Percentiles rank a stretch among this genome's conserved stretches.
These are phyloP conservation scores for Ogataea ramenticola DNA, from an alignment of 805 yeast genomes.

Conservation along the genomic window DNA sequence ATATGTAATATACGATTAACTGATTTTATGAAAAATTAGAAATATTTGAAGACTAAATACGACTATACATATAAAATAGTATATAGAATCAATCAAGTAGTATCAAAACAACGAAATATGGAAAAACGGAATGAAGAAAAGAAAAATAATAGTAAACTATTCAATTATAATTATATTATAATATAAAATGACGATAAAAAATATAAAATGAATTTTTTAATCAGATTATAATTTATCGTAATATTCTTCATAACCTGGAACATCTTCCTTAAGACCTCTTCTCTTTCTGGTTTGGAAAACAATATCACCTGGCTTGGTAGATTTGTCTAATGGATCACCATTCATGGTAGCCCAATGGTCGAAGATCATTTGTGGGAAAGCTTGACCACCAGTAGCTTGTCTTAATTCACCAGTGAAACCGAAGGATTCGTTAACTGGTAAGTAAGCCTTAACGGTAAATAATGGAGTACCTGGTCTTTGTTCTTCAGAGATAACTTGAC, in stretches of 20 bases:
- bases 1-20: too few species aligned
- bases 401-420: conserved; percentile 99
- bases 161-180: too few species aligned
- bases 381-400: conserved; percentile 99
- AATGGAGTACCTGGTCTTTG: conserved; percentile 99
- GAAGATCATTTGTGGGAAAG: conserved; percentile 99
- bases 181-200: conserved; percentile 2
- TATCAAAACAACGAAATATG: conserved; percentile 1
- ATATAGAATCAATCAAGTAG: conserved; percentile 2
- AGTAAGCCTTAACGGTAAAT: conserved; percentile 99
- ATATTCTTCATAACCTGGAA: conserved; percentile 99
- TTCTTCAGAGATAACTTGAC: conserved; percentile 98
- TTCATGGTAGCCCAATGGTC: conserved; percentile 93
- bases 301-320: conserved; percentile 57
- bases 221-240: conserved; percentile 73
- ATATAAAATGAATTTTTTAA: conserved; percentile 1
- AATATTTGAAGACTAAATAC: too few species aligned
- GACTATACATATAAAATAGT: too few species aligned
- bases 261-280: conserved; percentile 93
- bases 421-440: conserved; percentile 99
- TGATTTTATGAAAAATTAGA: too few species aligned
- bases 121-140: background rate
- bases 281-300: conserved; percentile 73
- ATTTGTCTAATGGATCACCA: conserved; percentile 90
- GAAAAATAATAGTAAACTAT: background rate